Base-by-base conservation (phyloP, 768 basidiomycete species). In the Lactifluus pinguis region DNA sequence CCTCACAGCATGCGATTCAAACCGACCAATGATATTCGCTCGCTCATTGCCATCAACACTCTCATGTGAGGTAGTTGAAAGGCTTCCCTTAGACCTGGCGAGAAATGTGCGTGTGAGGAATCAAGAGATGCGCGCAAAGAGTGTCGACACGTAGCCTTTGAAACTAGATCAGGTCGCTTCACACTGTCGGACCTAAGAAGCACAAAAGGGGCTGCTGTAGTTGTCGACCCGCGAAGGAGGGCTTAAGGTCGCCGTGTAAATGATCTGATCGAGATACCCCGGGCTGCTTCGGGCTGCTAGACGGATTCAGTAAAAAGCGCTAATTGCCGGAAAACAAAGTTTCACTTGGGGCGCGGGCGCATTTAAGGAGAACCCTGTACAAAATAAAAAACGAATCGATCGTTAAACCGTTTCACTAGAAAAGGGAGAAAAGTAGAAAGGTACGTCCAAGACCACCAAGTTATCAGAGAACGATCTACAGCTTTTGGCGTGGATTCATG, bases 291-390 rank as follows among this genome's bases (percentile, higher is more conserved):
- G 52, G 32, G 49, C 51, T 45, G 51, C 56, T 49, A 57, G 52
- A 62, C 61, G 61, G 53, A 62, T 58, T 34, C 39, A 62, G 61
- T 62, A 58, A 57, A 44, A 9, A 5, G 61, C 61, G 61, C 61
- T 62, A 57, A 57, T 58, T 52, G 30, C 56, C 57, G 48, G 41
- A 52, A 62, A 62, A 57, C 56, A 57, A 62, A 44, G 56, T 62
- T 62, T 58, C 53, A 57, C 61, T 34, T 53, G 30, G 19, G 56
- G 49, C 29, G 21, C 45, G 38, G 25, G 25, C 25, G 25, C 25
- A 25, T 25, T 25, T 25, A 30, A 32, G 55, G 30, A 55, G 41
- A 25, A 53, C 60, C 36, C 56, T 51, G 50, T n/a, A 52, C 42
- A 45, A 25, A 52, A 61, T 42, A 30, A 25, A 25, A 29, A 51